Evolutionary conservation across 1,139 yeast species (phyloP).

Genomic region (Kurtzmaniella quercitrusa): DNA sequence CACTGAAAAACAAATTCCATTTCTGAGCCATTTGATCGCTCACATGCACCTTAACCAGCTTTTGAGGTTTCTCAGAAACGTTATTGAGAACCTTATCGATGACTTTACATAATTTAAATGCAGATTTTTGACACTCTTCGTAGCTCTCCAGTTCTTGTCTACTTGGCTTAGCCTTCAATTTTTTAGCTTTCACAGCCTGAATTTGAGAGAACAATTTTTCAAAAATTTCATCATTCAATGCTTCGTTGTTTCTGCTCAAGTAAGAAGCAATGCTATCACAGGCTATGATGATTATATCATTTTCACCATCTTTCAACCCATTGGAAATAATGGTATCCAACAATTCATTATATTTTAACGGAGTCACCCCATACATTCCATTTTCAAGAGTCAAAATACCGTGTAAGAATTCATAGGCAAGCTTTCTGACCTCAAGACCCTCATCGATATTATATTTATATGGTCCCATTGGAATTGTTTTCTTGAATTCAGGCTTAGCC

Average conservation of each 20-base stretch:
- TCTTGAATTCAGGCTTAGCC: slow-evolving; percentile 55
- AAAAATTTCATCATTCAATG: slow-evolving; percentile 18
- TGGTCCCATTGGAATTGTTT: slow-evolving; percentile 79
- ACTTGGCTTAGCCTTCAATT: slow-evolving; percentile 39
- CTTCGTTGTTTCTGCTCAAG: slow-evolving; percentile 18
- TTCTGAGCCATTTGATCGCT: slow-evolving; percentile 3
- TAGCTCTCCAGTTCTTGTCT: slow-evolving; percentile 38
- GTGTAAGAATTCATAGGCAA: slow-evolving; percentile 68
- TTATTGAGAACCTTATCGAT: slow-evolving; percentile 12
- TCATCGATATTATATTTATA: slow-evolving; percentile 80
- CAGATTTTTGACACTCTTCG: slow-evolving; percentile 29
- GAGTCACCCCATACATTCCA: slow-evolving; percentile 11
- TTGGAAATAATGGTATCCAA: slow-evolving; percentile 25
- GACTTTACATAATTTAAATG: slow-evolving; percentile 22
- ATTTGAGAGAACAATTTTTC: slow-evolving; percentile 21
- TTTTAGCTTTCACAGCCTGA: slow-evolving; percentile 28
- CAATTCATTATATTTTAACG: slow-evolving; percentile 18
- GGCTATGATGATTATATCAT: slow-evolving; percentile 37
- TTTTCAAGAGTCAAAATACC: slow-evolving; percentile 36
- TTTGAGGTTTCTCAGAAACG: not conserved
- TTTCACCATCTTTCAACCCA: slow-evolving; percentile 37
- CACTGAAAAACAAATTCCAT: slow-evolving; percentile 5
- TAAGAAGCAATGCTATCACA: slow-evolving; percentile 31
- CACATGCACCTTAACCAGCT: not conserved
- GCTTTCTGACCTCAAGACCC: slow-evolving; percentile 70